A percentile compares a stretch with the other conserved stretches of the same genome.
phyloP scores from a whole-genome alignment of 768 basidiomycete species.

The Suillus variegatus region DNA sequence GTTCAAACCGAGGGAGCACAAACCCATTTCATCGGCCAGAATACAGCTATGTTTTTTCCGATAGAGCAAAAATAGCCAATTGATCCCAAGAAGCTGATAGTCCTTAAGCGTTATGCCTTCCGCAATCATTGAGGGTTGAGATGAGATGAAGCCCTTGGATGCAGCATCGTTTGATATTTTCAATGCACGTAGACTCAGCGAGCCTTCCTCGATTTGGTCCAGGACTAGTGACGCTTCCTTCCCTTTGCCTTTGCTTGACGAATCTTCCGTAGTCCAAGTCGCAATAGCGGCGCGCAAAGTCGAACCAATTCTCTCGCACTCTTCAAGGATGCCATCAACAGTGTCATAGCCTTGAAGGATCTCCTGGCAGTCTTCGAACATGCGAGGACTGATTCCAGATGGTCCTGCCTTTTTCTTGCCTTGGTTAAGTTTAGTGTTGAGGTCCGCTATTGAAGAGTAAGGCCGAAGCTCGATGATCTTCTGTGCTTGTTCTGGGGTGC shows the following conservation, averaged over 20 bases:
- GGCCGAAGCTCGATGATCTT: slow-evolving; percentile 79
- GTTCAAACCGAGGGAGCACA: slow-evolving; percentile 26
- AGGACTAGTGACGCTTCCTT: slow-evolving; percentile 32
- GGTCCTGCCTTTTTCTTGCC: slow-evolving; percentile 87
- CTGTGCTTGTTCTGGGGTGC: slow-evolving; percentile 77
- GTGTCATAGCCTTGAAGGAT: slow-evolving; percentile 85
- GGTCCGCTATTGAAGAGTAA: slow-evolving; percentile 73
- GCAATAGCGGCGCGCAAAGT: slow-evolving; percentile 73
- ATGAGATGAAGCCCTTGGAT: slow-evolving; percentile 65
- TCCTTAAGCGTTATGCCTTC: slow-evolving; percentile 83
- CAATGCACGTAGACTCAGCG: slow-evolving; percentile 56
- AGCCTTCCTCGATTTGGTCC: slow-evolving; percentile 58
- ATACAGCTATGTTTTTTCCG: slow-evolving; percentile 85
- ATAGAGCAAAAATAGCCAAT: slow-evolving; percentile 93
- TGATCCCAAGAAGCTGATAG: slow-evolving; percentile 96
- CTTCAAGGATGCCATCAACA: slow-evolving; percentile 85
- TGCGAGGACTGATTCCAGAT: slow-evolving; percentile 80
- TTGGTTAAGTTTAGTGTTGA: slow-evolving; percentile 74
- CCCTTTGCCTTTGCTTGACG: slow-evolving; percentile 38
- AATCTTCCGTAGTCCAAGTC: slow-evolving; percentile 60
- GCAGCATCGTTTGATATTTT: slow-evolving; percentile 40
- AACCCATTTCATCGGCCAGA: slow-evolving; percentile 99
- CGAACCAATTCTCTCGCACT: slow-evolving; percentile 85
- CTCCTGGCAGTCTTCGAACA: slow-evolving; percentile 88
- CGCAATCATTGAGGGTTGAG: slow-evolving; percentile 71